Percentiles rank a stretch among this genome's conserved stretches.
Conservation (phyloP, 2,329 filamentous ascomycete species). For the Boeremia lycopersici region DNA sequence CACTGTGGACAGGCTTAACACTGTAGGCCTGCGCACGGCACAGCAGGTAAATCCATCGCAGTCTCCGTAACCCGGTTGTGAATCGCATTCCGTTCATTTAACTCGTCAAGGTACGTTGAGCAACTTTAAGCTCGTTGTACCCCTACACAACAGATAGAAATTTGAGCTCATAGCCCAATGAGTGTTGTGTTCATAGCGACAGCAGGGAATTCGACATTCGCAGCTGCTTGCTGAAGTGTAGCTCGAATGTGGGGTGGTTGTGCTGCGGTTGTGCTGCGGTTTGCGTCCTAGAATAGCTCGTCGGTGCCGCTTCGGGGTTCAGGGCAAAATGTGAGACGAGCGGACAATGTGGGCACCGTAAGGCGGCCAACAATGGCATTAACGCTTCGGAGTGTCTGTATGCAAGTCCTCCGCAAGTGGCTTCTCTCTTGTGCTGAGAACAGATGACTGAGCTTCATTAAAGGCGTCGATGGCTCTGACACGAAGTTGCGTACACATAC, state of each 20-base stretch:
- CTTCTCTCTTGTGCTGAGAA: background rate
- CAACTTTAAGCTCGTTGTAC: background rate
- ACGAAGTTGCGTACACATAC: background rate
- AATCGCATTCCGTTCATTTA: background rate
- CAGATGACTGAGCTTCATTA: background rate
- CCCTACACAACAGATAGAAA: background rate
- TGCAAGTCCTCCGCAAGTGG: background rate
- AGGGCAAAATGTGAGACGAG: conserved; percentile 2
- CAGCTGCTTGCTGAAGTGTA: background rate
- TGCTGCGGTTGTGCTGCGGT: background rate
- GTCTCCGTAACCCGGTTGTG: background rate
- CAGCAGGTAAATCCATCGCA: background rate
- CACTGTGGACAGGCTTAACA: background rate
- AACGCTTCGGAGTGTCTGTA: no score
- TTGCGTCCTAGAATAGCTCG: conserved; percentile 3
- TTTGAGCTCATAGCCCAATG: background rate
- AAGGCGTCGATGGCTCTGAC: no score
- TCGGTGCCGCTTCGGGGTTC: conserved; percentile 8
- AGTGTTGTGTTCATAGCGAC: background rate
- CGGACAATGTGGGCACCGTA: conserved; percentile 3
- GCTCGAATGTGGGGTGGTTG: background rate
- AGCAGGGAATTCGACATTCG: background rate
- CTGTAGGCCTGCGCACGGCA: background rate
- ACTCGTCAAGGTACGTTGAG: background rate
- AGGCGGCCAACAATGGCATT: conserved; percentile 1